Conservation (phyloP, 768 basidiomycete genomes). For the Phaeolepiota aurea region DNA sequence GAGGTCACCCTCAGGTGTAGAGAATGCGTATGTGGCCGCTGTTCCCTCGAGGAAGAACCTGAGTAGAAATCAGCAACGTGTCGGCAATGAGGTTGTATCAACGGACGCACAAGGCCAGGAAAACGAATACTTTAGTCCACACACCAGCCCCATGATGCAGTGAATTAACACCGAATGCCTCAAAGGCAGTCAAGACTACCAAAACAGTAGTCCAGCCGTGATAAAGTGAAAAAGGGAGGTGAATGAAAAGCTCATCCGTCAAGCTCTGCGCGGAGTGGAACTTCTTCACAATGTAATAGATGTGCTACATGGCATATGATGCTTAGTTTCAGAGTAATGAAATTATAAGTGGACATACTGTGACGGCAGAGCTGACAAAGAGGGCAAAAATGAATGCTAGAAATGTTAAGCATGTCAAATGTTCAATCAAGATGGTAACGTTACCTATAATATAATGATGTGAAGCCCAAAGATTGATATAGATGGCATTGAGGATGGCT, state of each 20-base stretch:
- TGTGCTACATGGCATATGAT: slow-evolving; percentile 47
- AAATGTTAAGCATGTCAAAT: slow-evolving; percentile 8
- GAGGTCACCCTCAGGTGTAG: slow-evolving; percentile 82
- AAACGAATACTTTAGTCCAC: slow-evolving; percentile 94
- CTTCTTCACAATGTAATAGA: slow-evolving; percentile 94
- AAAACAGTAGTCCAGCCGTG: slow-evolving; percentile 90
- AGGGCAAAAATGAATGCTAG: slow-evolving; percentile 82
- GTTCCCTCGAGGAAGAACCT: slow-evolving; percentile 92
- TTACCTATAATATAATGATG: slow-evolving; percentile 64
- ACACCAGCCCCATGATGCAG: slow-evolving; percentile 56
- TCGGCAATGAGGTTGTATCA: too few species aligned
- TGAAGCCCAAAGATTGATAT: slow-evolving; percentile 79
- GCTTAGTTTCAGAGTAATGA: slow-evolving; percentile 19
- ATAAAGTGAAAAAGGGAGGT: slow-evolving; percentile 94
- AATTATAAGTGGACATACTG: slow-evolving; percentile 19
- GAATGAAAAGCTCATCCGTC: slow-evolving; percentile 82
- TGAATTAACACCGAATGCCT: slow-evolving; percentile 83
- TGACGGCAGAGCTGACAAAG: slow-evolving; percentile 70
- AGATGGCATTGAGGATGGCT: slow-evolving; percentile 80
- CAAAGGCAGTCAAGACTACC: slow-evolving; percentile 74
- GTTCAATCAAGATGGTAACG: slow-evolving; percentile 7
- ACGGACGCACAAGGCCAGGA: slow-evolving; percentile 68
- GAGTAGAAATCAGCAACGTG: slow-evolving; percentile 5
- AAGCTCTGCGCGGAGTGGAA: slow-evolving; percentile 55
- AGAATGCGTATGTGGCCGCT: slow-evolving; percentile 91